phyloP scores from a whole-genome alignment of 257 asterid genomes.

The Ballota nigra region DNA sequence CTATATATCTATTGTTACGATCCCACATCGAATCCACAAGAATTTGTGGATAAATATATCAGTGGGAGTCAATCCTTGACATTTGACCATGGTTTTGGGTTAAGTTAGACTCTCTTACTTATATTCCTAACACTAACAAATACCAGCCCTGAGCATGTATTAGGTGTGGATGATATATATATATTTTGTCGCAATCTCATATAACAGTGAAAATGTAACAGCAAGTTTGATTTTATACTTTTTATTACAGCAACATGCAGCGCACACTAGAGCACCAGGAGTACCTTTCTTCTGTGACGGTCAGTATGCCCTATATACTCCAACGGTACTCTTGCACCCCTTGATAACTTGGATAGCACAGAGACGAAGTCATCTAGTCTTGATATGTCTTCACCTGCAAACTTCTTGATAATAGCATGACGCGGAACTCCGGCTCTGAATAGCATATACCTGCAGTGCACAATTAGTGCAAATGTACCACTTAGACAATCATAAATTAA shows the following conservation, averaged over 20 bases:
- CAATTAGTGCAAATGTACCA: slow-evolving; percentile 10
- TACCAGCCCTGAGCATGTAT: slow-evolving; percentile 1
- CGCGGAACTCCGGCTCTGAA: slow-evolving; percentile 97
- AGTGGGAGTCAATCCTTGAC: no score
- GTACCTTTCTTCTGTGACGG: slow-evolving; percentile 96
- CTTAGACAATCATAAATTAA: not conserved
- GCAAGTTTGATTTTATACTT: not conserved
- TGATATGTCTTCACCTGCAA: slow-evolving; percentile 91
- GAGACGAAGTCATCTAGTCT: slow-evolving; percentile 75
- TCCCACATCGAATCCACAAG: no score
- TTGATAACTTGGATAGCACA: slow-evolving; percentile 76
- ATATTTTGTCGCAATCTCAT: not conserved
- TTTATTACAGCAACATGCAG: not conserved
- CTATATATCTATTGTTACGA: not conserved
- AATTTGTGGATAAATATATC: no score
- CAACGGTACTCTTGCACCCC: slow-evolving; percentile 94
- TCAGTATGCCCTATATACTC: slow-evolving; percentile 81
- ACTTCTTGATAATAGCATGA: slow-evolving; percentile 92
- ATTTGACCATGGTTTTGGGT: no score
- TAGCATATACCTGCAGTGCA: slow-evolving; percentile 74
- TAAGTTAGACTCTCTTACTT: no score
- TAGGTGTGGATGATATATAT: not conserved
- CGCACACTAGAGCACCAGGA: not conserved
- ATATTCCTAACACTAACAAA: no score
- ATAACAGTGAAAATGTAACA: not conserved